Evolutionary conservation across 2,329 filamentous ascomycete genomes (phyloP).

Genomic region (Gnomoniopsis sp.): DNA sequence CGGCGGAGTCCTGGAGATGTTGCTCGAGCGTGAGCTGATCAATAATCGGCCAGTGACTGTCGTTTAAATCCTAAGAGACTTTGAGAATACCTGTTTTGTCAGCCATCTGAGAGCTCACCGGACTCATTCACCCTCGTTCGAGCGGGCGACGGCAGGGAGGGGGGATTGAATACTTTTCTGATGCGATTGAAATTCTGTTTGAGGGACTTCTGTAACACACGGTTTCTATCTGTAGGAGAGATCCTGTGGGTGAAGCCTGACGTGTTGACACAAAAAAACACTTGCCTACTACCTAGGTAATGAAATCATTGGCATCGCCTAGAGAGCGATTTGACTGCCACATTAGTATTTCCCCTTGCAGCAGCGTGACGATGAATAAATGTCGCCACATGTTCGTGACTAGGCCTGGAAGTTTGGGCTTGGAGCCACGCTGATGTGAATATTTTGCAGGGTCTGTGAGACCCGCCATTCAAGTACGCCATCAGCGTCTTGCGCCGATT

Average conservation of each 20-base stretch:
- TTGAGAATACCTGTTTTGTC: neutral
- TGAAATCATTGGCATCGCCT: constrained; percentile 10
- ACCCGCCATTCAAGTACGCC: neutral
- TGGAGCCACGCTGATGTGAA: neutral
- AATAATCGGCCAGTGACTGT: constrained; percentile 27
- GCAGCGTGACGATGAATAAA: neutral
- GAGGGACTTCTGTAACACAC: neutral
- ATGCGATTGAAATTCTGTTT: neutral
- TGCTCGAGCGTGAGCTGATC: constrained; percentile 53
- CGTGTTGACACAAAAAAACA: constrained; percentile 8
- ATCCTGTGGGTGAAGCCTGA: constrained; percentile 9
- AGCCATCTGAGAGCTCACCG: constrained; percentile 23
- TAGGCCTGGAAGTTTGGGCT: neutral
- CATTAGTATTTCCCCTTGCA: neutral
- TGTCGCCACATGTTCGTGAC: neutral
- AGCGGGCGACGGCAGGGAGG: constrained; percentile 22
- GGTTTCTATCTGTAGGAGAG: neutral
- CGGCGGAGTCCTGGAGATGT: constrained; percentile 50
- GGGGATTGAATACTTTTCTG: constrained; percentile 10
- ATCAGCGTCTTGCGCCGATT: neutral
- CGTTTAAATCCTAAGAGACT: constrained; percentile 9
- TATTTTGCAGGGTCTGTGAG: neutral
- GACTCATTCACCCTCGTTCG: constrained; percentile 29
- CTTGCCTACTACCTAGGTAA: constrained; percentile 1
- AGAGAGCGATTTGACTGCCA: constrained; percentile 3